Evolutionary conservation across 2,329 filamentous ascomycete genomes (phyloP).

Genomic region (Pseudocercospora eumusae): DNA sequence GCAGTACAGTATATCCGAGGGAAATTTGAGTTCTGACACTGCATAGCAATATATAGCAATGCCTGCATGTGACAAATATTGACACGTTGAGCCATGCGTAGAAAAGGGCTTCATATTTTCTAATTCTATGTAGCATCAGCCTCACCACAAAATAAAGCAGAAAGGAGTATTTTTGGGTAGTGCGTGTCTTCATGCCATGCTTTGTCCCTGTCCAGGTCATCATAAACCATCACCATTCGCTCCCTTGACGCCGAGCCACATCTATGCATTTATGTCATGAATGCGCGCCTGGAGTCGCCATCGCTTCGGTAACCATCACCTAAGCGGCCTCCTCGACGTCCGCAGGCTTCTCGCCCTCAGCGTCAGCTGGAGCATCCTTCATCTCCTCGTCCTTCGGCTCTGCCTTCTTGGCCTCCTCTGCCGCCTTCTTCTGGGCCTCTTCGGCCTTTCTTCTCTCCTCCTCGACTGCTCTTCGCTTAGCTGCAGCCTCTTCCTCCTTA

Average conservation of each 20-base stretch:
- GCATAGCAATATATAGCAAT: too few species aligned
- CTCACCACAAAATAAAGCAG: background rate
- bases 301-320: slow-evolving; percentile 1
- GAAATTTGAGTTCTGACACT: too few species aligned
- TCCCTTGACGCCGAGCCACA: slow-evolving; percentile 17
- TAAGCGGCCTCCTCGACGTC: slow-evolving; percentile 36
- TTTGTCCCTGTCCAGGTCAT: slow-evolving; percentile 10
- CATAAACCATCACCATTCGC: slow-evolving; percentile 22
- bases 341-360: slow-evolving; percentile 31
- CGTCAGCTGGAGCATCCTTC: slow-evolving; percentile 56
- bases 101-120: background rate
- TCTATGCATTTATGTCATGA: slow-evolving; percentile 19
- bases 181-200: slow-evolving; percentile 15
- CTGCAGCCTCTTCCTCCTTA: slow-evolving; percentile 65
- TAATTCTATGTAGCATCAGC: slow-evolving; percentile 11
- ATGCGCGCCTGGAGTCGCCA: slow-evolving; percentile 21
- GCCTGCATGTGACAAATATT: too few species aligned
- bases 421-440: slow-evolving; percentile 62
- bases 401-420: slow-evolving; percentile 46
- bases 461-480: slow-evolving; percentile 63
- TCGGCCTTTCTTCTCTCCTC: slow-evolving; percentile 79
- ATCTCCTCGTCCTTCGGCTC: slow-evolving; percentile 56
- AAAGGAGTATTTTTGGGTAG: background rate
- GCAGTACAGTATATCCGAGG: too few species aligned
- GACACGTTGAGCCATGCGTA: too few species aligned